A percentile compares a stretch with the other conserved stretches of the same genome.
These are phyloP conservation scores for Pleomassaria siparia DNA, from an alignment of 2,329 filamentous ascomycete genomes.

Conservation along the genomic window DNA sequence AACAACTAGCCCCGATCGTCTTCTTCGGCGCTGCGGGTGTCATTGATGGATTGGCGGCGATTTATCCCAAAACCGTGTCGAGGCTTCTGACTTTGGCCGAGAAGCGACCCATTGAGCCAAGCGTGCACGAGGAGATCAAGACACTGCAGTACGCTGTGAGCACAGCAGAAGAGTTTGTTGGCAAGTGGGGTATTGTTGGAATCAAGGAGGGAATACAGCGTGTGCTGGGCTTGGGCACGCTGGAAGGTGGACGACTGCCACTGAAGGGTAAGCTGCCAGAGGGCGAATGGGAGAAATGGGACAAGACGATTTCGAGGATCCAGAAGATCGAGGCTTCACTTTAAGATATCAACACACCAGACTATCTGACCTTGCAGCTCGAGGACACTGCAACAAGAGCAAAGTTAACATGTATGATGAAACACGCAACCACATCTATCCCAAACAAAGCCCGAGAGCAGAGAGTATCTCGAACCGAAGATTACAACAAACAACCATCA, in stretches of 20 bases:
- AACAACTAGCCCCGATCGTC: conserved; percentile 65
- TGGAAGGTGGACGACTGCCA: conserved; percentile 62
- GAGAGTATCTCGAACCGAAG: no score
- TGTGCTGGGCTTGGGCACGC: conserved; percentile 61
- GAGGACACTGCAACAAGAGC: no score
- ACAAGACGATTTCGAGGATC: conserved; percentile 33
- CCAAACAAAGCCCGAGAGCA: no score
- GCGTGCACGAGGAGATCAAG: conserved; percentile 53
- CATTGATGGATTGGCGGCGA: conserved; percentile 66
- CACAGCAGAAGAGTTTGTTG: conserved; percentile 63
- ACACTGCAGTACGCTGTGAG: conserved; percentile 63
- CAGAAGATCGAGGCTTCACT: conserved; percentile 32
- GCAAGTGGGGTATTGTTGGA: conserved; percentile 61
- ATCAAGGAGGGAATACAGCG: conserved; percentile 66
- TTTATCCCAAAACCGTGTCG: conserved; percentile 65
- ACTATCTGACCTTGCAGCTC: background rate
- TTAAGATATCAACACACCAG: conserved; percentile 9
- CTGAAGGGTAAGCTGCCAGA: conserved; percentile 60
- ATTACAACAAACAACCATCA: no score
- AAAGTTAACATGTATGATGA: no score
- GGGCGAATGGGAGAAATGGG: conserved; percentile 57
- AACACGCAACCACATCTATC: no score
- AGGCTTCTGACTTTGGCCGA: conserved; percentile 56
- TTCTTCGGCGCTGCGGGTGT: conserved; percentile 65
- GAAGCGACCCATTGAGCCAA: conserved; percentile 35